A percentile compares a stretch with the other conserved stretches of the same genome.
Evolutionary conservation across 371 early-diverging fungal genomes (phyloP).

Genomic region (Synchytrium microbalum): DNA sequence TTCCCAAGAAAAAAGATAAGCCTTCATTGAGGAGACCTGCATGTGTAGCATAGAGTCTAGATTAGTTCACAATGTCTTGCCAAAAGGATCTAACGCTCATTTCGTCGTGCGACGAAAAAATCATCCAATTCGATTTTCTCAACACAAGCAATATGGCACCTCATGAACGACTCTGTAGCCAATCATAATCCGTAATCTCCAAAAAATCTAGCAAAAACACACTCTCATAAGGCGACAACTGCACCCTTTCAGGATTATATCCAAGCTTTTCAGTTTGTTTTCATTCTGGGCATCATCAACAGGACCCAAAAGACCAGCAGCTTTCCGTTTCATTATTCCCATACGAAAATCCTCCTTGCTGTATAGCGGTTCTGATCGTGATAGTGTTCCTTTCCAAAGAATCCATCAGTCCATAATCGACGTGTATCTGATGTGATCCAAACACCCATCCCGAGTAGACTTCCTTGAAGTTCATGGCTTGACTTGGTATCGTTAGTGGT

Average conservation of each 20-base stretch:
- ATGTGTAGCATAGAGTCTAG: not conserved
- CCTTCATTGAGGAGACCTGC: not conserved
- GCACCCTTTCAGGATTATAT: slow-evolving; percentile 45
- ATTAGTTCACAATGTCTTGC: too few relatives aligned
- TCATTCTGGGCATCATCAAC: not conserved
- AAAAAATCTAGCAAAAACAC: slow-evolving; percentile 40
- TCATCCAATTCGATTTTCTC: too few relatives aligned
- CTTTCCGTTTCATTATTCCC: not conserved
- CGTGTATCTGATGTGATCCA: not conserved
- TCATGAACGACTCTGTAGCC: not conserved
- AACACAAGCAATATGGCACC: too few relatives aligned
- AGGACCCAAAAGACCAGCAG: not conserved
- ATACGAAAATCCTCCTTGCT: slow-evolving; percentile 21
- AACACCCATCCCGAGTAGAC: not conserved
- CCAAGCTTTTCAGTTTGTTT: not conserved
- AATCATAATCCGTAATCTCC: not conserved
- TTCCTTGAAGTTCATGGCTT: not conserved
- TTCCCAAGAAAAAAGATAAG: not conserved
- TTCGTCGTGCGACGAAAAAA: slow-evolving; percentile 2
- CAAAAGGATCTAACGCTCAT: not conserved
- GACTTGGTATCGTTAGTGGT: not conserved
- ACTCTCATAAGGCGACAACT: slow-evolving; percentile 56
- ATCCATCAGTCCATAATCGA: slow-evolving; percentile 54
- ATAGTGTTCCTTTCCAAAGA: slow-evolving; percentile 82
- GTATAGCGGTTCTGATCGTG: slow-evolving; percentile 76